Evolutionary conservation across 768 basidiomycete genomes (phyloP), one percentile per base, ranked within the genome.

Genomic region (Leccinellum albellum): DNA sequence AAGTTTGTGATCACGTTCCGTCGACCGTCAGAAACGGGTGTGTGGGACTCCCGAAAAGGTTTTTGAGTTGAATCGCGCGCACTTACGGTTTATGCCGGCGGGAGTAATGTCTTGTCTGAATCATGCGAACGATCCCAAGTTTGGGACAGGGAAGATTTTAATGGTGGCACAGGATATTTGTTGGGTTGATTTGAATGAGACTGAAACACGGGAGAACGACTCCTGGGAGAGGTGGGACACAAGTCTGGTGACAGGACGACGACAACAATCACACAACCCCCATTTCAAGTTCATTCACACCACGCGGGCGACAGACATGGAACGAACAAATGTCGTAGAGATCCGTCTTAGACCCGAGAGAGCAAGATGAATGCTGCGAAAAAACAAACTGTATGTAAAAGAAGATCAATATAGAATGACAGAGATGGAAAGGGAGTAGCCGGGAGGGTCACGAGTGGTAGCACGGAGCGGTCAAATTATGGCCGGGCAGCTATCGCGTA

Each of bases 321-420:
- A 64, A 56, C 59, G 64, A 70, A 48, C 47, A 66, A 56, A 60
- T 4, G 28, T n/a, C 47, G 53, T 60, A 64, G 66, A 61, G 63
- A 50, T 59, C 71, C 71, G 70, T 66, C 62, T 63, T 73, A 67
- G 67, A 60, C 59, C 71, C 70, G 66, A 67, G 62, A 58, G 56
- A 52, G 65, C 45, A 59, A 57, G 59, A 55, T 51, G 47, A 52
- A 49, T 58, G 54, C 58, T 66, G 20, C 20, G 58, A 28, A 55
- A 62, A 61, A 58, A 54, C 53, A 57, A 24, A 50, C 50, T 58
- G 63, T 69, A 73, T 71, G 69, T 71, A 73, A 71, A 56, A 63
- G 69, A 72, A 71, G 70, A 57, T 50, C 55, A 48, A 60, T 53
- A 55, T 53, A 51, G 54, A 23, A 40, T 20, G 54, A 54, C 67